Base-by-base conservation (phyloP, 1,139 yeast species). In the Diutina sp. region DNA sequence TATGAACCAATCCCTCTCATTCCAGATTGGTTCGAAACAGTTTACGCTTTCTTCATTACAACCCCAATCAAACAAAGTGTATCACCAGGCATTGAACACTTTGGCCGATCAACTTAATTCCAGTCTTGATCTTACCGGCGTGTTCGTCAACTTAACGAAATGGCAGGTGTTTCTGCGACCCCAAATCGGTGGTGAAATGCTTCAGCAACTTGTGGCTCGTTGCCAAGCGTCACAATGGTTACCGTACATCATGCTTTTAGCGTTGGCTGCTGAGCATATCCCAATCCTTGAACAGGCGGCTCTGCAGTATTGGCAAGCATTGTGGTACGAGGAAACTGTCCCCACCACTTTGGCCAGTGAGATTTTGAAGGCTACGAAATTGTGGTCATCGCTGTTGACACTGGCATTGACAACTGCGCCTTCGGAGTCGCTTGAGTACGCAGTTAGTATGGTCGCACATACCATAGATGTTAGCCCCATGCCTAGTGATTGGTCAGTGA, bases 401-500 rank as follows among this genome's bases (percentile, higher is more conserved):
- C 57, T 58, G 4, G 63, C 65, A 2, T 46, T 67, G 45, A 56
- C 56, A 2, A 58, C 52, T 28, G 54, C 25, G 11, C 32, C 53
- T 28, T 6, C 14, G 12, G 41, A 9, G 11, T 35, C 3, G 5
- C 41, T 35, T 12, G 41, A 35, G n/a, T 35, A 5, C 5, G 41
- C 16, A 4, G 41, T 35, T n/a, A 35, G 14, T 2, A 35, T 35
- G 41, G 41, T n/a, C n/a, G 41, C 14, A 12, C 16, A 35, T 35
- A n/a, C 41, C 41, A 35, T 35, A 11, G 41, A 35, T 11, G 6
- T 54, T 3, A 58, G 58, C 2, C 48, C 41, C 2, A 45, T 44
- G 9, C 16, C 55, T 1, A 56, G 55, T 53, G 61, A 62, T 44
- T 73, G 78, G 78, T 45, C 58, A 0, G 62, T 69, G 1, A 67